Percentiles rank a stretch among this genome's conserved stretches.
These are phyloP conservation scores for Silybum marianum DNA, from an alignment of 129 eudicot species.

Conservation along the genomic window DNA sequence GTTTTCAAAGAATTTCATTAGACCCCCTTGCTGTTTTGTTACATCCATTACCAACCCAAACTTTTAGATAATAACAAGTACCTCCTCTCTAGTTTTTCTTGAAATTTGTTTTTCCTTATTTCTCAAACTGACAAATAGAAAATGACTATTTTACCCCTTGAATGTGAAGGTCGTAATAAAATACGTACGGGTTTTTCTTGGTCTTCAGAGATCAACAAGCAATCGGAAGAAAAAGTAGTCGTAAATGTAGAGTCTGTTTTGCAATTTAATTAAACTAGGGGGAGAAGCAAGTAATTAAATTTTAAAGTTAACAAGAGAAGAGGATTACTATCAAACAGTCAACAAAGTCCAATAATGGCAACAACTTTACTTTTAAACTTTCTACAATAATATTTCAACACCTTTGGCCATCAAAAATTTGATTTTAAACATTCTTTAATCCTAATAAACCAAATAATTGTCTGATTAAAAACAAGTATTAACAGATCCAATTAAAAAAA, in stretches of 20 bases:
- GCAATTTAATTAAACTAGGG: not conserved
- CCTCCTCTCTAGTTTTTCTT: not conserved
- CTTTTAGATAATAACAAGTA: not conserved
- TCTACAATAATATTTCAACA: not conserved
- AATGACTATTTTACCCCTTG: not conserved
- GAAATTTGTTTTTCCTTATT: not conserved
- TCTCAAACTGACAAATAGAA: not conserved
- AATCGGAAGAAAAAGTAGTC: not conserved
- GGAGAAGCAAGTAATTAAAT: not conserved
- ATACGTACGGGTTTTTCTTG: not conserved
- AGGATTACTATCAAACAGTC: not conserved
- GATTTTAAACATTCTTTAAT: not conserved
- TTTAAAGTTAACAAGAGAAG: not conserved
- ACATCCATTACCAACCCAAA: conserved; percentile 8
- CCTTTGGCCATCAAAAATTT: not conserved
- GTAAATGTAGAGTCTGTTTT: not conserved
- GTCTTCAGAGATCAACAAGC: not conserved
- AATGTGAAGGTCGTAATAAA: not conserved
- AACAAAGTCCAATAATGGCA: not conserved
- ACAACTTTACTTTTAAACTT: not conserved
- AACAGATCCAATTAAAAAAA: too few relatives aligned
- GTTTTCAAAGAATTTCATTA: conserved; percentile 6
- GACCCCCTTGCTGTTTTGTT: conserved; percentile 8
- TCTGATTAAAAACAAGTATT: too few relatives aligned
- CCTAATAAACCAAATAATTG: not conserved